Conservation (phyloP, 345 rosid species). For the Eucalyptus leucophloia region DNA sequence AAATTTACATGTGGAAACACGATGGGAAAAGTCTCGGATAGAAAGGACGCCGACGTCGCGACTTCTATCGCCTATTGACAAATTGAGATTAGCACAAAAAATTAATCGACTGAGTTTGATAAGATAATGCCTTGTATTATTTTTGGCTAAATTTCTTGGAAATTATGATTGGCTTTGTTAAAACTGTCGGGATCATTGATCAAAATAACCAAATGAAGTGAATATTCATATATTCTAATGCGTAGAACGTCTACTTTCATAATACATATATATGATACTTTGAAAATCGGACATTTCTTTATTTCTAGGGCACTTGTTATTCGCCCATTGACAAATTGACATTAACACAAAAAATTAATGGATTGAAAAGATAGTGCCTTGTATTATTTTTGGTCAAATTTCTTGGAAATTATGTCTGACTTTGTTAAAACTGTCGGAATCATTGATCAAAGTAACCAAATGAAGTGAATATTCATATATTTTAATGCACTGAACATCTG, state of each 20-base stretch:
- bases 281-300: background rate
- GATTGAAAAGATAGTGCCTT: background rate
- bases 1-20: background rate
- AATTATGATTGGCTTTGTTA: background rate
- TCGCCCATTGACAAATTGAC: background rate
- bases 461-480: background rate
- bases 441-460: background rate
- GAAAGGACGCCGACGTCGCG: background rate
- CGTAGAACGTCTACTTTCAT: rapidly evolving
- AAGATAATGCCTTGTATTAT: background rate
- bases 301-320: background rate
- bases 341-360: background rate
- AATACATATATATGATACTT: background rate
- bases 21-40: background rate
- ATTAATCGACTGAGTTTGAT: background rate
- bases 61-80: background rate
- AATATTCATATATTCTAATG: background rate
- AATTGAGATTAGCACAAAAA: background rate
- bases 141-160: background rate
- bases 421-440: background rate
- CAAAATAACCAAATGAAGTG: background rate
- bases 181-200: background rate
- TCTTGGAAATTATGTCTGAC: background rate
- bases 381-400: background rate
- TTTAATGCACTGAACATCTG: rapidly evolving